phyloP scores from a whole-genome alignment of 106 monocot species.

The Chionographis japonica region DNA sequence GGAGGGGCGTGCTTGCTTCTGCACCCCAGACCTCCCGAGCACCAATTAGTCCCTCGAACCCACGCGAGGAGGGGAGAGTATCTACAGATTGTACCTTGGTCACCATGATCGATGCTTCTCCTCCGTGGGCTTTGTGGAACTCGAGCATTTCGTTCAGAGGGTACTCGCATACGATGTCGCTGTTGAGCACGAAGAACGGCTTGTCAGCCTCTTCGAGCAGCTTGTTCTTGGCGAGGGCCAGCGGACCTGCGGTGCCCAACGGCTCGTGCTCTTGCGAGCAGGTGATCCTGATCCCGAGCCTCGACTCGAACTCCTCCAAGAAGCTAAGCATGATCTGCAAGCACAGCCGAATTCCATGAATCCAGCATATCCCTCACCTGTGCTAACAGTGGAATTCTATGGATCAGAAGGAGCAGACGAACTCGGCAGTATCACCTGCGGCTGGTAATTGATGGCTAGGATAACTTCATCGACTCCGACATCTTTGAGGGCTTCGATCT shows the following conservation, averaged over 20 bases:
- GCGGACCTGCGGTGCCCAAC: slow-evolving; percentile 22
- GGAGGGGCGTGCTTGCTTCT: too few relatives aligned
- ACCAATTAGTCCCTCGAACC: too few relatives aligned
- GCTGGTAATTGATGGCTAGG: slow-evolving; percentile 38
- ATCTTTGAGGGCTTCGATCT: slow-evolving; percentile 35
- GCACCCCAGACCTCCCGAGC: too few relatives aligned
- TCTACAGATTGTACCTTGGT: slow-evolving; percentile 11
- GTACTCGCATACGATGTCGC: slow-evolving; percentile 8
- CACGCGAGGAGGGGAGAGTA: too few relatives aligned
- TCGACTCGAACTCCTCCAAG: slow-evolving; percentile 12
- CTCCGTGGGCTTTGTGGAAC: slow-evolving; percentile 22
- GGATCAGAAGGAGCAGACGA: neutral
- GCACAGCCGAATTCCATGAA: neutral
- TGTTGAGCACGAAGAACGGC: slow-evolving; percentile 16
- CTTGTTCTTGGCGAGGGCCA: slow-evolving; percentile 22
- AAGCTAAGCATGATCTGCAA: slow-evolving; percentile 26
- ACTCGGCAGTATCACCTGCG: slow-evolving; percentile 10
- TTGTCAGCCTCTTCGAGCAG: slow-evolving; percentile 9
- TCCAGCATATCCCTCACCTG: too few relatives aligned
- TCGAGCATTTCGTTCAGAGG: slow-evolving; percentile 12
- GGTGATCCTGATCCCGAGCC: slow-evolving; percentile 16
- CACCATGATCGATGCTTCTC: slow-evolving; percentile 27
- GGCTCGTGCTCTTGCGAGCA: slow-evolving; percentile 35
- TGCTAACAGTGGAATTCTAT: neutral
- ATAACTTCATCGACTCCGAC: slow-evolving; percentile 37